Conservation (phyloP, 495 filamentous ascomycete species). For the Podospora tetraspora region DNA sequence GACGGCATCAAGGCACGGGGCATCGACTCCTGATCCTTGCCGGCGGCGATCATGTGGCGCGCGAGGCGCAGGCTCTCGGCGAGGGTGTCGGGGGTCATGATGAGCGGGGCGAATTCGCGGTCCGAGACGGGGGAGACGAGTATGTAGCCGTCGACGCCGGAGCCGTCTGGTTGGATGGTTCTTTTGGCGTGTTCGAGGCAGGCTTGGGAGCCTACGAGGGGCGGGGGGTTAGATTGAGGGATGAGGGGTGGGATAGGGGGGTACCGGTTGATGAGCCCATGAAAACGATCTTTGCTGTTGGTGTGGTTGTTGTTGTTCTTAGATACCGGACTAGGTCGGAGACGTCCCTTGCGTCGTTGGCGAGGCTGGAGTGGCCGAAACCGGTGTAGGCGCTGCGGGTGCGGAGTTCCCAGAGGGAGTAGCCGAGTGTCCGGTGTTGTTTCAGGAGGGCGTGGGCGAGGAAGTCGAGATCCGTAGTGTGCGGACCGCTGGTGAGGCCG, state of each 20-base stretch:
- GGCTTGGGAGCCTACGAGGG: neutral
- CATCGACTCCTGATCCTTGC: slow-evolving; percentile 53
- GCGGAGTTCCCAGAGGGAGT: slow-evolving; percentile 36
- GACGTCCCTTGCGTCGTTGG: slow-evolving; percentile 66
- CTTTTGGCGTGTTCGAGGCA: neutral
- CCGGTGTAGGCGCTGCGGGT: slow-evolving; percentile 55
- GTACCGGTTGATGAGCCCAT: slow-evolving; percentile 6
- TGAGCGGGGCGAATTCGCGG: neutral
- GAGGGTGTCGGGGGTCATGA: neutral
- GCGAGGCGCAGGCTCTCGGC: neutral
- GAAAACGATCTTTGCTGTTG: neutral
- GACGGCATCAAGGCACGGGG: slow-evolving; percentile 44
- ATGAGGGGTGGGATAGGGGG: neutral
- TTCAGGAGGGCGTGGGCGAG: neutral
- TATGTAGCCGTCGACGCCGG: neutral
- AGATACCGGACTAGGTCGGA: slow-evolving; percentile 66
- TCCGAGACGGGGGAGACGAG: neutral
- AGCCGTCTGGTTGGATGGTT: neutral
- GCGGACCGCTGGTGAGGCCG: slow-evolving; percentile 69
- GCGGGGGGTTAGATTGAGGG: neutral
- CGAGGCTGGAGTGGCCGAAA: slow-evolving; percentile 66
- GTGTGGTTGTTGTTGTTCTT: slow-evolving; percentile 21
- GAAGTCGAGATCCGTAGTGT: slow-evolving; percentile 18
- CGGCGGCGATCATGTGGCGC: slow-evolving; percentile 42
- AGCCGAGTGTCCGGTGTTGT: slow-evolving; percentile 32